Base-by-base conservation (phyloP, 2,329 filamentous ascomycete genomes). In the Fusarium mundagurra region DNA sequence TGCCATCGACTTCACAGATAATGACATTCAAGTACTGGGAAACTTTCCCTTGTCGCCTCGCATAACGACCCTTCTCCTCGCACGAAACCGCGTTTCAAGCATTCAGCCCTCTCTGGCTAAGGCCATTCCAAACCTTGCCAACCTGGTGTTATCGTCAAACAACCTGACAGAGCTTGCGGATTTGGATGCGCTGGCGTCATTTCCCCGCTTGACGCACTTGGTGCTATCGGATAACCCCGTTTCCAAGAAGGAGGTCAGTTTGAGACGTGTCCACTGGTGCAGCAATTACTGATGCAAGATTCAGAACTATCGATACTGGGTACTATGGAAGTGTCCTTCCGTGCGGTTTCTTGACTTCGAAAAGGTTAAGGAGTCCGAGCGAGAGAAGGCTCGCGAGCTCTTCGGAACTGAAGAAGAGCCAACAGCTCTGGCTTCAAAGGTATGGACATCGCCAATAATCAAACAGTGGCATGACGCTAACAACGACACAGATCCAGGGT, bases 1-100 rank as follows among this genome's bases (percentile, higher is more conserved):
- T 87, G 92, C 94, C 76, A 97, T 99, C 88, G 96, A 99, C 86
- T 92, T 99, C 80, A 98, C 96, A 84, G 96, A 99, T 88, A 99
- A 99, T 84, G 95, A 98, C 84, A 96, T 99, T 80, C 91, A 94
- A 78, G 88, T 92, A 57, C 90, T 99, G 73, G 92, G 92, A 75
- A 98, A 98, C 86, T 98, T 99, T 82, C 96, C 96, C 8, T 91
- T 97, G 58, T 96, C 93, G 64, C 95, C 94, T 51, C 93, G 96
- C 77, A 88, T 98, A 79, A 93, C 91, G 77, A 97, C 94, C 27
- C 90, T 99, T 47, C 91, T 99, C 54, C 90, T 98, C 62, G 95
- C 95, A 61, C 92, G 95, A 74, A 99, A 99, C 85, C 92, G 96
- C 77, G 89, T 99, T 80, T 87, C 92, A 66, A 90, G 89, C 80